Evolutionary conservation across 768 basidiomycete species (phyloP).

Genomic region (Coprinellus micaceus): DNA sequence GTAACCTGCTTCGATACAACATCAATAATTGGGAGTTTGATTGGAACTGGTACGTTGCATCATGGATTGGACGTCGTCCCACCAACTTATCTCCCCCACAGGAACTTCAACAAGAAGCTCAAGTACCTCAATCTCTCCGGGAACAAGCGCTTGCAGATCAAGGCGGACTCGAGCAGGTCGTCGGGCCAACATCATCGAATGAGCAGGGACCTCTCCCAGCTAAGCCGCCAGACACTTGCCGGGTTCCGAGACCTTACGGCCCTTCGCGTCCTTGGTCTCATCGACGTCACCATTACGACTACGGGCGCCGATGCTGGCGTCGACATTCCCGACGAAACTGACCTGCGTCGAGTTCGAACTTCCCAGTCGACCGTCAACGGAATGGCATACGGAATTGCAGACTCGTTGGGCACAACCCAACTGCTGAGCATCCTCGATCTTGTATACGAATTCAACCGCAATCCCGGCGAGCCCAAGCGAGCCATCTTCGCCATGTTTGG

Average conservation of each 20-base stretch:
- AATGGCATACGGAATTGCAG: conserved; percentile 96
- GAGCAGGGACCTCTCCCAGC: conserved; percentile 19
- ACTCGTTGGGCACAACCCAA: conserved; percentile 78
- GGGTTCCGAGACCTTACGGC: conserved; percentile 87
- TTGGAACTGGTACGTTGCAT: conserved; percentile 86
- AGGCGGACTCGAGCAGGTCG: conserved; percentile 53
- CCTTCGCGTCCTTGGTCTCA: conserved; percentile 89
- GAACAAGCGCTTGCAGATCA: conserved; percentile 95
- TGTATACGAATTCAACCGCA: conserved; percentile 66
- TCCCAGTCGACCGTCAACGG: conserved; percentile 84
- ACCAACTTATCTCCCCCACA: no score
- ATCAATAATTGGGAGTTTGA: conserved; percentile 98
- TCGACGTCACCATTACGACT: conserved; percentile 88
- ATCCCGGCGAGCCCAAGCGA: conserved; percentile 64
- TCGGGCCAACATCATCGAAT: conserved; percentile 18
- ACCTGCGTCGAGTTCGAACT: conserved; percentile 88
- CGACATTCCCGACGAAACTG: conserved; percentile 78
- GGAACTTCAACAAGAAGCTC: conserved; percentile 95
- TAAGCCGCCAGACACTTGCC: conserved; percentile 48
- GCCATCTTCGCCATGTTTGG: conserved; percentile 98
- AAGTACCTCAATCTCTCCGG: conserved; percentile 95
- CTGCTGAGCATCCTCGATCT: conserved; percentile 88
- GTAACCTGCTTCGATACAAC: conserved; percentile 92
- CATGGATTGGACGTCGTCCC: no score
- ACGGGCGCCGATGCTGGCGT: conserved; percentile 45